Conservation (phyloP, 2,329 filamentous ascomycete species). For the Metarhizium rileyi region DNA sequence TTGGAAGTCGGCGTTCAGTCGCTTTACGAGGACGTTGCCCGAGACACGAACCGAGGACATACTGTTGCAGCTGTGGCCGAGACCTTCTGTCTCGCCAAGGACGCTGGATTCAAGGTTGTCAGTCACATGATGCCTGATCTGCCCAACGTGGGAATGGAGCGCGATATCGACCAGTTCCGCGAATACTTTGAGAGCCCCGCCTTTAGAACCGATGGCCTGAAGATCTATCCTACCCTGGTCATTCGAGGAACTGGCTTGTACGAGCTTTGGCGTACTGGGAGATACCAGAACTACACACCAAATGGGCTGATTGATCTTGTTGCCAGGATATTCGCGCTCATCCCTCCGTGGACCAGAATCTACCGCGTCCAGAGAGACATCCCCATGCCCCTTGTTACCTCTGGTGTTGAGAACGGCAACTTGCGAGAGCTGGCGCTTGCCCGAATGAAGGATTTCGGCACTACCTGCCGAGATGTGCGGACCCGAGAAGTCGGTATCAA, state of each 20-base stretch:
- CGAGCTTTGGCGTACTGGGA: conserved; percentile 91
- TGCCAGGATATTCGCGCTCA: conserved; percentile 85
- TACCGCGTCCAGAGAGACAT: conserved; percentile 98
- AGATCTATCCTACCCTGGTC: conserved; percentile 96
- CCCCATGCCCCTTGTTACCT: conserved; percentile 99
- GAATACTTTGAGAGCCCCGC: conserved; percentile 97
- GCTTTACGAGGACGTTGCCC: conserved; percentile 94
- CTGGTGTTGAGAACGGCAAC: conserved; percentile 96
- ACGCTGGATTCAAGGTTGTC: conserved; percentile 97
- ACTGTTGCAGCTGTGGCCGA: conserved; percentile 92
- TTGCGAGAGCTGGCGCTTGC: conserved; percentile 84
- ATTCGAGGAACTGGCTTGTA: conserved; percentile 95
- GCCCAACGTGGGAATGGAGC: conserved; percentile 96
- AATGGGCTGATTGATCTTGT: conserved; percentile 94
- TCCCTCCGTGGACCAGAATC: conserved; percentile 96
- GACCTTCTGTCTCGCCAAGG: conserved; percentile 94
- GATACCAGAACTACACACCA: conserved; percentile 98
- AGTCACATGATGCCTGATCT: conserved; percentile 99
- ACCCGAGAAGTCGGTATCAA: conserved; percentile 97
- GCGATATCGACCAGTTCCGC: conserved; percentile 90
- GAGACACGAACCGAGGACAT: conserved; percentile 93
- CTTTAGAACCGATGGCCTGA: conserved; percentile 92
- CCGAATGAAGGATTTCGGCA: conserved; percentile 99
- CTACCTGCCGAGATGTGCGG: conserved; percentile 88
- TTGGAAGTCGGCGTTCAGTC: conserved; percentile 94